Evolutionary conservation across 345 rosid species (phyloP), one percentile per base, ranked within the genome.

Genomic region (Hibiscus trionum): DNA sequence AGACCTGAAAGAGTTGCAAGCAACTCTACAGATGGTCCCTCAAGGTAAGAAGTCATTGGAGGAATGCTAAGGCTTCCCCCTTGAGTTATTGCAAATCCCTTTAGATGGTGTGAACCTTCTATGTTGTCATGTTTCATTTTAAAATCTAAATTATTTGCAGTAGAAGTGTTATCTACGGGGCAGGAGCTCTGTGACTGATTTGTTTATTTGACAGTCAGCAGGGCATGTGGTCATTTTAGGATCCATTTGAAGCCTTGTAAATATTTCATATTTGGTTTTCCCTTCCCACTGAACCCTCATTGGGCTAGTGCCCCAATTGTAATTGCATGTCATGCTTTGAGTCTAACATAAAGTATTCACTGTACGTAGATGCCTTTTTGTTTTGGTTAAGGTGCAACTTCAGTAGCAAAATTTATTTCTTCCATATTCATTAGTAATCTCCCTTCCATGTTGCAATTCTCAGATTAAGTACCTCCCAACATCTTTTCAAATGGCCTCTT

Each of bases 1-100:
- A 74, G 92, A 89, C 29, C 66, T 71, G 81, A 80, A 68, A 66
- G 91, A 87, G 75, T 78, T 91, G 86, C 88, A 84, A 73, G 82
- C 81, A 70, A 60, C 78, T 58, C 46, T 88, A 65, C 84, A 79
- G 66, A 84, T 72, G 75, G 73, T 76, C 77, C 77, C 91, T 61
- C 83, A 74, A 83, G 97, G 98, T 90, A 90, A 77, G 66, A 55
- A 55, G 12, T 21, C 12, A 8, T 42, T 42, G 53, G 53, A 49
- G 15, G n/a, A 11, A 49, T 49, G 3, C 53, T 49, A 3, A 6
- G 53, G n/a, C n/a, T 49, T 49, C 11, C 11, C 15, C 46, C 3
- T 0, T 42, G 46, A 42, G 14, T 49, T 49, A 49, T 49, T 49
- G 15, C 53, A 12, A 49, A 49, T 3, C 53, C 53, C 53, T 49